Conservation (phyloP, 106 monocot genomes). For the Allium fistulosum region DNA sequence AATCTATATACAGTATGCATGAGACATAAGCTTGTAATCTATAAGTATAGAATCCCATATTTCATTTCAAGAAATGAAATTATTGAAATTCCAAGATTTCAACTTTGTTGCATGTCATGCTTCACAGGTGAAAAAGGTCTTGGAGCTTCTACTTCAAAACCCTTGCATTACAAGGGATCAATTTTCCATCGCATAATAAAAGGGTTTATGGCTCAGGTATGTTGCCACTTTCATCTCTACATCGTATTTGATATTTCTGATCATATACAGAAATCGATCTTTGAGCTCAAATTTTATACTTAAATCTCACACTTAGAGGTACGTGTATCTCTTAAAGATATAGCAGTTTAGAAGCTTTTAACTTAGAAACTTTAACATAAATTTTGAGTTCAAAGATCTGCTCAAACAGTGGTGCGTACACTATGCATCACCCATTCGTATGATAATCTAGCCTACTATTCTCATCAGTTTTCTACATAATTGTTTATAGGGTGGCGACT, state of each 20-base stretch:
- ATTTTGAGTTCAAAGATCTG: not conserved
- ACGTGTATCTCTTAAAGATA: too few species aligned
- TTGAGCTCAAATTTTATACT: too few species aligned
- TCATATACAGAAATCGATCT: too few species aligned
- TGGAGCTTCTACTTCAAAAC: slow-evolving; percentile 28
- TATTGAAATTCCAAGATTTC: too few species aligned
- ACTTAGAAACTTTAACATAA: too few species aligned
- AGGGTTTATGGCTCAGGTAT: slow-evolving; percentile 45
- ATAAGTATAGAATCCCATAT: too few species aligned
- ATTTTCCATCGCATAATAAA: slow-evolving; percentile 40
- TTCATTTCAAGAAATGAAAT: too few species aligned
- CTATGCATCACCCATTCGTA: not conserved
- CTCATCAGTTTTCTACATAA: not conserved
- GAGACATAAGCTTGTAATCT: too few species aligned
- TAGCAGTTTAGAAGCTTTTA: too few species aligned
- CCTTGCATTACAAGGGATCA: slow-evolving; percentile 41
- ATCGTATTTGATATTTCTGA: not conserved
- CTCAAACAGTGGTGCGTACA: not conserved
- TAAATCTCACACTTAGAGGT: not conserved
- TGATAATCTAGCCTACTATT: too few species aligned
- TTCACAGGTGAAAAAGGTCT: slow-evolving; percentile 31
- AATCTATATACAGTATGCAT: too few species aligned
- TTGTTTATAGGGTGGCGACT: slow-evolving; percentile 43
- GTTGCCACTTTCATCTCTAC: not conserved
- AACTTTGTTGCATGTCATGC: not conserved